Base-by-base conservation (phyloP, 495 filamentous ascomycete genomes). In the Staphylotrichum tortipilum region DNA sequence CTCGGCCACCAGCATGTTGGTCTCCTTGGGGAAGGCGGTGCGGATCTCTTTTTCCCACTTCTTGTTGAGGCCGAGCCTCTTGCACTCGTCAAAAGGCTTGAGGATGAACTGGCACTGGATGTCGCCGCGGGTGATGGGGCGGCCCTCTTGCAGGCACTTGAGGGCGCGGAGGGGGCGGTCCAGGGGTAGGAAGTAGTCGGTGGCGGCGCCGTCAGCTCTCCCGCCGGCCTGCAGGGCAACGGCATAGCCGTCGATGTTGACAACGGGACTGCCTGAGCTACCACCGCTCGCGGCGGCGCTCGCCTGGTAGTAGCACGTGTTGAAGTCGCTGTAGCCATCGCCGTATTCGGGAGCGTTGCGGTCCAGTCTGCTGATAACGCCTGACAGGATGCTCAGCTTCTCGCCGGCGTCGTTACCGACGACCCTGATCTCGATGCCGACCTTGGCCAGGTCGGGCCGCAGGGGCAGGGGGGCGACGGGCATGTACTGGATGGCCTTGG, bases 371-470 rank as follows among this genome's bases (percentile, higher is more conserved):
- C 88, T 94, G 61, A 99, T 99, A 23, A 99, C 90, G 53, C 92
- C 92, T 11, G 94, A 97, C 30, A 97, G 74, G 60, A 99, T 99
- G 69, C 89, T 95, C 47, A 99, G 81, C 74, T 99, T 99, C 63
- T 99, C 92, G 41, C 92, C 92, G 34, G 92, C 92, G 72, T 99
- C 92, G 63, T 99, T 99, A 70, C 92, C 92, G 14, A 99, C 92
- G 4, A 99, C 94, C 53, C 94, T 74, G 54, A 99, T 96, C 67
- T 97, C 92, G 3, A 81, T 79, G 22, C 92, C 92, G 26, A 98
- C 92, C 64, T 82, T 84, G 45, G 86, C 86, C 46, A 85, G 80
- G 58, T 95, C 89, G n/a, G 92, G 92, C 30, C 89, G 78, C 17
- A 99, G 78, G 39, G 77, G 71, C 23, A 99, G 76, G 46, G 85